These are phyloP conservation scores for Aulographum hederae DNA, from an alignment of 2,329 filamentous ascomycete genomes.

Conservation along the genomic window DNA sequence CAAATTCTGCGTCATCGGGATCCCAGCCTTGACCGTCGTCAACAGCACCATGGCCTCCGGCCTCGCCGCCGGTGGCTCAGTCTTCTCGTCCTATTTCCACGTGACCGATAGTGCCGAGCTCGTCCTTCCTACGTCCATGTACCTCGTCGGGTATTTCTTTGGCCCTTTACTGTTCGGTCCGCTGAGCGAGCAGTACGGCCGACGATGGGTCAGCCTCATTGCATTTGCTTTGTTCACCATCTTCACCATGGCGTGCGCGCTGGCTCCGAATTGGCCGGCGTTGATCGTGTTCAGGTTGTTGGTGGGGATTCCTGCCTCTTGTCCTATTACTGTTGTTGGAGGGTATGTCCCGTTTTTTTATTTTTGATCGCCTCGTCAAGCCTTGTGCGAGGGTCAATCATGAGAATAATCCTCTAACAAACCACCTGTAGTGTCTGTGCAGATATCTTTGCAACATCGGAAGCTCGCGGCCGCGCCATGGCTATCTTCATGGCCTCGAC, in stretches of 20 bases:
- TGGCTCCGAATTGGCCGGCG: conserved; percentile 23
- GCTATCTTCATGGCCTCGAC: conserved; percentile 48
- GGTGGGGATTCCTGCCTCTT: conserved; percentile 23
- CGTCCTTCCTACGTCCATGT: conserved; percentile 31
- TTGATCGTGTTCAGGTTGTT: conserved; percentile 26
- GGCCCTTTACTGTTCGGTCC: conserved; percentile 27
- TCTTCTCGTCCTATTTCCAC: conserved; percentile 38
- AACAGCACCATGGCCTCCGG: conserved; percentile 51
- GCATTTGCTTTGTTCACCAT: conserved; percentile 29
- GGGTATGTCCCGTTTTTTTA: conserved; percentile 17
- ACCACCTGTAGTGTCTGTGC: conserved; percentile 26
- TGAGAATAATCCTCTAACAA: no score
- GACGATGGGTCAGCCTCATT: conserved; percentile 27
- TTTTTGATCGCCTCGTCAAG: not conserved
- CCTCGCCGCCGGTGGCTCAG: conserved; percentile 44
- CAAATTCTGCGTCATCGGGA: conserved; percentile 2
- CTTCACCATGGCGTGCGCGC: conserved; percentile 25
- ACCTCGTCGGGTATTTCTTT: conserved; percentile 27
- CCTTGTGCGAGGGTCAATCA: no score
- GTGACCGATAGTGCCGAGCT: conserved; percentile 26
- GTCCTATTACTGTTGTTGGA: conserved; percentile 39
- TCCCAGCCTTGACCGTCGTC: conserved; percentile 38
- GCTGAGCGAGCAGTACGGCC: conserved; percentile 24
- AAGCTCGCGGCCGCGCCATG: conserved; percentile 40
- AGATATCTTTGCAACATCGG: conserved; percentile 42